These are phyloP conservation scores for Fibroporia radiculosa DNA, from an alignment of 768 basidiomycete species.

Conservation along the genomic window DNA sequence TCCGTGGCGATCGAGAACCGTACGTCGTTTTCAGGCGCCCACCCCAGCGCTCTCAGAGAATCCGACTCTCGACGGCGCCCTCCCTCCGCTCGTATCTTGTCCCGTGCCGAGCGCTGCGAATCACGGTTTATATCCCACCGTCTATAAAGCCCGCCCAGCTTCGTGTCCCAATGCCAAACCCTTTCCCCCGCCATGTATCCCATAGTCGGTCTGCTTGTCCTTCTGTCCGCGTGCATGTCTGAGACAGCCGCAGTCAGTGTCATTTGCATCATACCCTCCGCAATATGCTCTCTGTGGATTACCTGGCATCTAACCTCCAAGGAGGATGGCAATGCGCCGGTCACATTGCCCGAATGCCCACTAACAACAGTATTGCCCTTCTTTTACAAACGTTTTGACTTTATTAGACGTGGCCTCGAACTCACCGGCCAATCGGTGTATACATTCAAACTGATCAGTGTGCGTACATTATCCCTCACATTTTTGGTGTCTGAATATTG, in stretches of 20 bases:
- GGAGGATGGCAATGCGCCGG: conserved; percentile 43
- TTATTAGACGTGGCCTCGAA: conserved; percentile 64
- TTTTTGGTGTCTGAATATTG: background rate
- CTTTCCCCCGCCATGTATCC: background rate
- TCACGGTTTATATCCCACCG: no score
- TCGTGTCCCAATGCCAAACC: no score
- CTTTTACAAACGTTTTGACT: conserved; percentile 64
- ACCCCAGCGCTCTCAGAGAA: no score
- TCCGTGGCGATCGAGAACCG: no score
- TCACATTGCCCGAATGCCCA: conserved; percentile 48
- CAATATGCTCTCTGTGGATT: conserved; percentile 33
- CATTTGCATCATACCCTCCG: conserved; percentile 25
- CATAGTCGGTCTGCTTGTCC: background rate
- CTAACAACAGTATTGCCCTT: conserved; percentile 57
- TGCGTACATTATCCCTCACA: conserved; percentile 27
- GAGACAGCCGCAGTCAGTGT: conserved; percentile 27
- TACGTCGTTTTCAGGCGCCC: no score
- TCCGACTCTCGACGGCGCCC: no score
- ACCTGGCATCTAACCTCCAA: conserved; percentile 21
- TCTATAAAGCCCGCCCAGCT: no score
- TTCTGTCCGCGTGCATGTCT: conserved; percentile 29
- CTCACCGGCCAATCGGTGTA: conserved; percentile 59
- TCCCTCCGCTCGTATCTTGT: no score
- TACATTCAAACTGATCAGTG: conserved; percentile 61
- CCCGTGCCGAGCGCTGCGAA: no score